Evolutionary conservation across 164 flowering plant species (phyloP).

Genomic region (Aristolochia contorta): DNA sequence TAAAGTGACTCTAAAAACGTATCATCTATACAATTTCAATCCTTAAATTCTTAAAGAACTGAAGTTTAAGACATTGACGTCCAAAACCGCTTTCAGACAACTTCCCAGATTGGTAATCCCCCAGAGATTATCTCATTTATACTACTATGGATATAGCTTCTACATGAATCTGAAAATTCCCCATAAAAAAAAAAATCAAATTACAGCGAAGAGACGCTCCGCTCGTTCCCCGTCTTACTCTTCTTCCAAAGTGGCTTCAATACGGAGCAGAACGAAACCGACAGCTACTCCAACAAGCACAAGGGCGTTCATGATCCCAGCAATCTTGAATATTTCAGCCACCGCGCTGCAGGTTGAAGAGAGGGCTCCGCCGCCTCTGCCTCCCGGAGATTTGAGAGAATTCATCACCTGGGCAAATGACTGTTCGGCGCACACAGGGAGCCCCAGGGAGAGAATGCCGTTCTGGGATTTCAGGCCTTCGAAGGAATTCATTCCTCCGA

Average conservation of each 20-base stretch:
- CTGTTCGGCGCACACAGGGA: slow-evolving; percentile 38
- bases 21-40: too few species aligned
- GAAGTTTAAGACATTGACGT: too few species aligned
- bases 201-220: neutral
- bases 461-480: slow-evolving; percentile 63
- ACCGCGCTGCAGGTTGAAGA: slow-evolving; percentile 39
- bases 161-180: too few species aligned
- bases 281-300: slow-evolving; percentile 58
- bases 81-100: neutral
- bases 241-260: slow-evolving; percentile 53
- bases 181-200: neutral
- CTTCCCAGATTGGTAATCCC: slow-evolving; percentile 2
- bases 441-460: slow-evolving; percentile 37
- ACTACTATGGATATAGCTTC: neutral
- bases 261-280: slow-evolving; percentile 53
- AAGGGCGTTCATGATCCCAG: slow-evolving; percentile 48
- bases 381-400: slow-evolving; percentile 29
- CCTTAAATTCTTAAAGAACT: too few species aligned
- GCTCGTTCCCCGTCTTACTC: slow-evolving; percentile 13
- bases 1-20: too few species aligned
- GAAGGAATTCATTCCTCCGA: slow-evolving; percentile 52
- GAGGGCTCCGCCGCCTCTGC: slow-evolving; percentile 41
- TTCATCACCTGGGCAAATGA: slow-evolving; percentile 46
- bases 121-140: neutral
- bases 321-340: slow-evolving; percentile 60